A percentile compares a stretch with the other conserved stretches of the same genome.
Conservation (phyloP, 1,284 basidiomycete genomes). For the Sutorius eximius region DNA sequence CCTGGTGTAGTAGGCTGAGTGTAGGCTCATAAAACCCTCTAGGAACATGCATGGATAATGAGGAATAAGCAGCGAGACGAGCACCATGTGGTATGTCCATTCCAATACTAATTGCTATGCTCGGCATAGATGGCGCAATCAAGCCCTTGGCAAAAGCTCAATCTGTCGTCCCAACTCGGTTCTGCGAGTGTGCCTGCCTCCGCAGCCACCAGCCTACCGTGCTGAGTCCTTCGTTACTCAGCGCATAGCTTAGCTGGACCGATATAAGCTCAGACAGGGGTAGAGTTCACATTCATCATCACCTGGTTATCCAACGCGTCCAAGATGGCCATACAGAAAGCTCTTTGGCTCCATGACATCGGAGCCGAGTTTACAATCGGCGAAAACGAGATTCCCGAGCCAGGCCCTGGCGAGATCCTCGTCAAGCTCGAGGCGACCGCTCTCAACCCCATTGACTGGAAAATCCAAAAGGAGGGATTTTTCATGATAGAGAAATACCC, state of each 20-base stretch:
- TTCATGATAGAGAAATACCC: conserved; percentile 11
- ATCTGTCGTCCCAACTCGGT: not conserved
- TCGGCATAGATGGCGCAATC: not conserved
- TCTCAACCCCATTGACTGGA: conserved; percentile 21
- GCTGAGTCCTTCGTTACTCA: not conserved
- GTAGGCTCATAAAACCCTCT: no score
- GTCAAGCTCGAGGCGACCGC: conserved; percentile 19
- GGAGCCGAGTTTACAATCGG: conserved; percentile 15
- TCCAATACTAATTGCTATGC: not conserved
- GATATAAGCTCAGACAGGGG: conserved; percentile 2
- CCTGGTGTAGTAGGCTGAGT: no score
- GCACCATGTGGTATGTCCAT: not conserved
- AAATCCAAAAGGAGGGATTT: conserved; percentile 1
- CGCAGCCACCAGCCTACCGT: not conserved
- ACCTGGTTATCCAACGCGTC: not conserved
- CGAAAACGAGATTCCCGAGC: conserved; percentile 9
- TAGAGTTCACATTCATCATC: not conserved
- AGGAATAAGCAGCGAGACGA: no score
- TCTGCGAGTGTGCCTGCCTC: not conserved
- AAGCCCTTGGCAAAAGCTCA: not conserved
- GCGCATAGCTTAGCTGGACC: not conserved
- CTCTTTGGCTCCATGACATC: conserved; percentile 18
- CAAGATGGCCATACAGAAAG: conserved; percentile 17
- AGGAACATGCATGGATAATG: no score
- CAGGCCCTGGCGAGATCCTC: conserved; percentile 18